A percentile compares a stretch with the other conserved stretches of the same genome.
Evolutionary conservation across 306 rosid genomes (phyloP).

Genomic region (Quercus mongolica): DNA sequence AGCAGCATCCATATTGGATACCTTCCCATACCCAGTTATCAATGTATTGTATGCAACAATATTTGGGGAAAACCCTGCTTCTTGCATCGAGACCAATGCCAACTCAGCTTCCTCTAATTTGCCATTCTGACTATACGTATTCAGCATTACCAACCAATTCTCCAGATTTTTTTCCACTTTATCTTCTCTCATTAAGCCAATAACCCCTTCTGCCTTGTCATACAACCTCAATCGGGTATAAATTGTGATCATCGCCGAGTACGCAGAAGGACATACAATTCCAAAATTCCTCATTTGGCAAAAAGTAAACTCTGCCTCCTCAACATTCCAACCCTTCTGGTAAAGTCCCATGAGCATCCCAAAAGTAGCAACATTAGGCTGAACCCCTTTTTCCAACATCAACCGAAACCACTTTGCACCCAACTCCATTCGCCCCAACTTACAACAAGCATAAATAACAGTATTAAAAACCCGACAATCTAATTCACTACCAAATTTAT

Average conservation of each 20-base stretch:
- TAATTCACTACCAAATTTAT: conserved; percentile 39
- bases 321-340: conserved; percentile 58
- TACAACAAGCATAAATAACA: conserved; percentile 59
- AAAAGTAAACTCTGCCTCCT: conserved; percentile 74
- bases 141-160: conserved; percentile 70
- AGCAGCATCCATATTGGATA: conserved; percentile 72
- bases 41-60: conserved; percentile 76
- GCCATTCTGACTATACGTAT: conserved; percentile 81
- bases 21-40: conserved; percentile 89
- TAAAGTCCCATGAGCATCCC: conserved; percentile 83
- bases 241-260: conserved; percentile 75
- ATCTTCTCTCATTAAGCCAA: conserved; percentile 52
- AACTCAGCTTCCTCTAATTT: conserved; percentile 66
- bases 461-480: conserved; percentile 63
- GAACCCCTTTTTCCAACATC: conserved; percentile 59
- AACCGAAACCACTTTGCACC: conserved; percentile 63
- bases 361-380: conserved; percentile 67
- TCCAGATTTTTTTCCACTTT: conserved; percentile 48
- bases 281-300: conserved; percentile 52
- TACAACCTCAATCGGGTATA: conserved; percentile 58
- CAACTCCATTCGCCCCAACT: conserved; percentile 34
- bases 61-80: conserved; percentile 59
- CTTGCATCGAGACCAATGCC: conserved; percentile 45
- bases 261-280: conserved; percentile 61
- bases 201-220: conserved; percentile 60